These are phyloP conservation scores for Monilinia polystroma DNA, from an alignment of 2,329 filamentous ascomycete genomes.

Conservation along the genomic window DNA sequence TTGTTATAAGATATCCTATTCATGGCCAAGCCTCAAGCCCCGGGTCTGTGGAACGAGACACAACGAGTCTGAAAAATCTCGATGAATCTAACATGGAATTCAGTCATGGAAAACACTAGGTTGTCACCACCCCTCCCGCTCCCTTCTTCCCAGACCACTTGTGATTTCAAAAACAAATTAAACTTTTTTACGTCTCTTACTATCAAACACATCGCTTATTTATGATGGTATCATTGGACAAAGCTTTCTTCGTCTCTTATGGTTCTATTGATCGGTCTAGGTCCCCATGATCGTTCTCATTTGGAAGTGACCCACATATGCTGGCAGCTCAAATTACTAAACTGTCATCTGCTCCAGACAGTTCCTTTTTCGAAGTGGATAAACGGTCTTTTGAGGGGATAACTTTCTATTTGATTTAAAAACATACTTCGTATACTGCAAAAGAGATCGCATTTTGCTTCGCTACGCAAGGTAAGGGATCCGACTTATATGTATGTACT, in stretches of 20 bases:
- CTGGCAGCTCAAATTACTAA: not conserved
- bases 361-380: not conserved
- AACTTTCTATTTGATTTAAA: not conserved
- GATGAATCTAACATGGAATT: not conserved
- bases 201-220: not conserved
- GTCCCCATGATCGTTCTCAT: conserved; percentile 2
- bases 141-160: not conserved
- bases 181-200: not conserved
- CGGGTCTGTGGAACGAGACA: not conserved
- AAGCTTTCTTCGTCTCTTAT: not conserved
- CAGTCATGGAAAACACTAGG: not conserved
- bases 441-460: not conserved
- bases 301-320: not conserved
- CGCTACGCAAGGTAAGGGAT: too few species aligned
- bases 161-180: not conserved
- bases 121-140: not conserved
- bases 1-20: not conserved
- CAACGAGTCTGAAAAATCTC: not conserved
- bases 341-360: not conserved
- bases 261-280: not conserved
- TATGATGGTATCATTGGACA: not conserved
- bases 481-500: not conserved
- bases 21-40: not conserved
- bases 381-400: not conserved
- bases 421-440: not conserved